Conservation (phyloP, 2,329 filamentous ascomycete species). For the Beauveria medogensis region DNA sequence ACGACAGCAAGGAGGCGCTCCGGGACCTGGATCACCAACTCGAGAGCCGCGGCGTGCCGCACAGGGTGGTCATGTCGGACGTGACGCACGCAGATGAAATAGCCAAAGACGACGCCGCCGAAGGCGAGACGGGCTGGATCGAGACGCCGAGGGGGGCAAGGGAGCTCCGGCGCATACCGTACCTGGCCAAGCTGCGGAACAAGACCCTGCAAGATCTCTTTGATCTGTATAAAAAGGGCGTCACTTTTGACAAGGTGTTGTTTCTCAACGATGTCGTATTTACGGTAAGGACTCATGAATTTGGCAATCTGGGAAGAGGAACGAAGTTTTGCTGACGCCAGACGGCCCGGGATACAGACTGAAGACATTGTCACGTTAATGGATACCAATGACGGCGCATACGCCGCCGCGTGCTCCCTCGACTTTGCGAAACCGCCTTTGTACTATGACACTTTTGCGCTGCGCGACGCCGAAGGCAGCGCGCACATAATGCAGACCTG, state of each 20-base stretch:
- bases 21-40: conserved; percentile 47
- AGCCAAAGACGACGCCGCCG: conserved; percentile 27
- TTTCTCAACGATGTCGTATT: conserved; percentile 60
- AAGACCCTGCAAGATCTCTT: conserved; percentile 51
- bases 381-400: conserved; percentile 48
- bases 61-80: conserved; percentile 49
- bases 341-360: conserved; percentile 26
- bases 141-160: conserved; percentile 43
- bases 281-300: conserved; percentile 30
- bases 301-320: neutral
- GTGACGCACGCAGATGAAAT: conserved; percentile 52
- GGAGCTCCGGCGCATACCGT: conserved; percentile 60
- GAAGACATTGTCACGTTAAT: conserved; percentile 49
- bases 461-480: conserved; percentile 45
- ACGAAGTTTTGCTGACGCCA: neutral
- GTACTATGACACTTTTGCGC: conserved; percentile 57
- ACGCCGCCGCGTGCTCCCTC: conserved; percentile 54
- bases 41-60: conserved; percentile 41
- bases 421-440: conserved; percentile 47
- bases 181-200: conserved; percentile 58
- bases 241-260: conserved; percentile 49
- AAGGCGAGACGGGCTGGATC: conserved; percentile 51
- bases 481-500: conserved; percentile 45
- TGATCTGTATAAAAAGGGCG: conserved; percentile 39
- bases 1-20: conserved; percentile 57